Evolutionary conservation across 1,139 yeast genomes (phyloP), one percentile per base, ranked within the genome.

Genomic region (Taphrina pruni): DNA sequence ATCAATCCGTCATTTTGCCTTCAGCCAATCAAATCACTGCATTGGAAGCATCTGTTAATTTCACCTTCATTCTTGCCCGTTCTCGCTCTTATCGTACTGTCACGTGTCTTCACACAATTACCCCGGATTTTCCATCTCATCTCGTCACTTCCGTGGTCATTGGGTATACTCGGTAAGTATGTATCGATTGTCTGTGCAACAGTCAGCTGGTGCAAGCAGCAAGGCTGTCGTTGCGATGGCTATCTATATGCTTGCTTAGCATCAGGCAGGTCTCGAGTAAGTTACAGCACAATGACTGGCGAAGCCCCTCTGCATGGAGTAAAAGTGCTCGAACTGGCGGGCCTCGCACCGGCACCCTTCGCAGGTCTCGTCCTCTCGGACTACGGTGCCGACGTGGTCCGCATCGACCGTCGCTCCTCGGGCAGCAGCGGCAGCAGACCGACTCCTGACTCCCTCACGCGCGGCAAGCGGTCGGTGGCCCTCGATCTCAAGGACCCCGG

Each of bases 321-420:
- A 17, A 56, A 58, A n/a, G 69, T 65, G 5, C 57, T 73, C 39
- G 75, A 73, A 60, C 60, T 73, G 36, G 75, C 75, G 20, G 75
- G 75, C 11, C 69, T 73, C 21, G 75, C 75, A 1, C 75, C 75
- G 12, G 75, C 74, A 5, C 75, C 75, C 0, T 69, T 73, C 38
- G 72, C 74, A 45, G 75, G 75, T 35, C 73, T 73, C 43, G 60
- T 73, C 55, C 64, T 78, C 26, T 79, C 81, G 1, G 78, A 78
- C 62, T 78, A 76, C 62, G 81, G 81, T 39, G 81, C 81, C 12
- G 75, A 77, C 26, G 80, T 78, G 6, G 74, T 78, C 17, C 75
- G 79, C 56, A 75, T 78, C 50, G 77, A 74, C 46, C 69, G 75
- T 0, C 45, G 39, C 20, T 60, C 58, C 36, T 48, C 72, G 38